phyloP scores from a whole-genome alignment of 2,329 filamentous ascomycete genomes.

The Purpureocillium lavendulum region DNA sequence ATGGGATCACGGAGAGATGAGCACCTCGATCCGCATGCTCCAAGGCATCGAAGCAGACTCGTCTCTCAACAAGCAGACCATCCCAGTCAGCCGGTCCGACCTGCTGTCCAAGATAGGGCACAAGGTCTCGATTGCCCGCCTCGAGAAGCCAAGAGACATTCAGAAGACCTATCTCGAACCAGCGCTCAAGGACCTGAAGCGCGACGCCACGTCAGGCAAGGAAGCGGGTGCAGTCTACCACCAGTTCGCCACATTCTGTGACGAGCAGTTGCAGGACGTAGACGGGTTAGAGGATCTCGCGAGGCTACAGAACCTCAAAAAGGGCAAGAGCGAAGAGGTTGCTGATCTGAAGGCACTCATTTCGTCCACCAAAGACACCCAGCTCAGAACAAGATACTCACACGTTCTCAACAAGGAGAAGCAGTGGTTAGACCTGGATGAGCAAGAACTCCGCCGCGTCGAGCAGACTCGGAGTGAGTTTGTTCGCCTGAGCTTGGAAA shows the following conservation, averaged over 20 bases:
- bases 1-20: constrained; percentile 90
- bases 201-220: constrained; percentile 49
- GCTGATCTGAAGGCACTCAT: constrained; percentile 58
- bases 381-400: constrained; percentile 48
- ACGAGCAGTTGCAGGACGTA: constrained; percentile 82
- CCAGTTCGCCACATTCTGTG: constrained; percentile 91
- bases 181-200: constrained; percentile 73
- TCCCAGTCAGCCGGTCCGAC: constrained; percentile 66
- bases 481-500: constrained; percentile 81
- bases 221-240: constrained; percentile 87
- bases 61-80: constrained; percentile 58
- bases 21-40: constrained; percentile 81
- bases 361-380: constrained; percentile 38
- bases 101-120: constrained; percentile 82
- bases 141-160: constrained; percentile 87
- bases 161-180: constrained; percentile 79
- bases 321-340: constrained; percentile 76
- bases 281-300: constrained; percentile 78
- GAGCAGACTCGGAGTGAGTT: constrained; percentile 72
- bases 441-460: constrained; percentile 75
- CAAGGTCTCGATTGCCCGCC: constrained; percentile 78
- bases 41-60: constrained; percentile 57
- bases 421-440: constrained; percentile 84
- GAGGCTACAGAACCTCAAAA: constrained; percentile 68
- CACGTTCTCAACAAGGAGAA: constrained; percentile 64